Evolutionary conservation across 225 moss, liverwort and hornwort genomes (phyloP).

Genomic region (Pseudisothecium myosuroides): DNA sequence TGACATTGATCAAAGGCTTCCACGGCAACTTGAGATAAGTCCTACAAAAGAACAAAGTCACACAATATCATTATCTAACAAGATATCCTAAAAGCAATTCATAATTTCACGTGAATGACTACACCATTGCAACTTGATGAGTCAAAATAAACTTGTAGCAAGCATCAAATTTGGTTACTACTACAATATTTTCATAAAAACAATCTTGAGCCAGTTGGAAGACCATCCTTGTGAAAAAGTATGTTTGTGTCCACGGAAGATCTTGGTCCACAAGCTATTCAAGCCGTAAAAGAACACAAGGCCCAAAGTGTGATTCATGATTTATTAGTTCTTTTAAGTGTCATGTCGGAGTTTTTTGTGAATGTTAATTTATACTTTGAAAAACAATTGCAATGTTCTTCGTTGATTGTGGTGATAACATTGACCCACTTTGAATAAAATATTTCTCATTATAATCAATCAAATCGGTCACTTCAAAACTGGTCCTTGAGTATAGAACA

Average conservation of each 20-base stretch:
- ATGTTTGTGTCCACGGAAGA: not conserved
- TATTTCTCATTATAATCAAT: not conserved
- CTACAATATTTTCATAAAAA: not conserved
- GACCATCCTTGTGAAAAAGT: not conserved
- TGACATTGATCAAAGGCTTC: constrained; percentile 63
- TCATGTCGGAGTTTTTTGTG: no score
- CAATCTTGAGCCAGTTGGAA: not conserved
- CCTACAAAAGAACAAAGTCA: not conserved
- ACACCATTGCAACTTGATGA: not conserved
- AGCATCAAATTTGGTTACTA: not conserved
- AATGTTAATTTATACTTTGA: not conserved
- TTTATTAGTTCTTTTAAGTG: not conserved
- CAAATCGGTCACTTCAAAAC: not conserved
- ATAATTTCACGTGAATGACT: not conserved
- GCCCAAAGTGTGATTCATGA: not conserved
- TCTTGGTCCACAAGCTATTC: no score
- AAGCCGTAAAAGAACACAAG: no score
- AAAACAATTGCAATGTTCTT: not conserved
- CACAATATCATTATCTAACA: not conserved
- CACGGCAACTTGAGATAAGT: constrained; percentile 72
- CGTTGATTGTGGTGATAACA: not conserved
- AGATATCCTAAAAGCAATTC: not conserved
- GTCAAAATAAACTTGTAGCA: not conserved
- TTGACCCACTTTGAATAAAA: no score
- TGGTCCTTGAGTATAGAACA: not conserved